phyloP scores from a whole-genome alignment of 1,139 yeast genomes.

The Diutina rugosa region DNA sequence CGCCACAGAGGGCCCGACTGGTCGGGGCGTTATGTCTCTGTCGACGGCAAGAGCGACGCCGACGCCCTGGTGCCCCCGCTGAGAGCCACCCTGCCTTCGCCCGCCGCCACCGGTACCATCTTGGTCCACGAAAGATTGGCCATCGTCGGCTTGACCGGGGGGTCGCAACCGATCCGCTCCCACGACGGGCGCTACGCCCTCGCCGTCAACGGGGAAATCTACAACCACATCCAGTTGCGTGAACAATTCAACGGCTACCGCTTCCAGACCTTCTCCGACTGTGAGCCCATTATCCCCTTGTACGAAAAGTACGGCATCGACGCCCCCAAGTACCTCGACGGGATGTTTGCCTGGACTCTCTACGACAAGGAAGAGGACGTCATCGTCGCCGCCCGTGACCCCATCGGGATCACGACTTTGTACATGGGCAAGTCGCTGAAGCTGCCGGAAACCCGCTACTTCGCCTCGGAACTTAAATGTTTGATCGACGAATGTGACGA shows the following conservation, averaged over 20 bases:
- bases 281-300: slow-evolving; percentile 94
- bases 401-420: slow-evolving; percentile 91
- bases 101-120: slow-evolving; percentile 34
- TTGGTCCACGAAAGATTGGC: slow-evolving; percentile 93
- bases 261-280: slow-evolving; percentile 70
- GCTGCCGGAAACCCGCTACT: slow-evolving; percentile 65
- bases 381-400: slow-evolving; percentile 94
- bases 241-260: slow-evolving; percentile 52
- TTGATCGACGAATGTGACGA: slow-evolving; percentile 88
- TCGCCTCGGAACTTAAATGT: slow-evolving; percentile 92
- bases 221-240: slow-evolving; percentile 88
- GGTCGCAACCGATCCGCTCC: slow-evolving; percentile 93
- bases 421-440: slow-evolving; percentile 81
- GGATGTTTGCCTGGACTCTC: slow-evolving; percentile 94
- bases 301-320: slow-evolving; percentile 77
- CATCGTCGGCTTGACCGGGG: slow-evolving; percentile 88
- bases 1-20: slow-evolving; percentile 99
- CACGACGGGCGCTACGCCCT: slow-evolving; percentile 60
- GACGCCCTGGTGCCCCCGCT: not conserved
- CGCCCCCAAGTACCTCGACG: slow-evolving; percentile 88
- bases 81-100: not conserved
- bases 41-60: slow-evolving; percentile 26
- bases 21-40: slow-evolving; percentile 69
- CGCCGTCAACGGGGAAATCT: slow-evolving; percentile 95
- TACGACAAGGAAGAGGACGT: slow-evolving; percentile 45